These are phyloP conservation scores for Adansonia grandidieri DNA, from an alignment of 441 rosid species.

Conservation along the genomic window DNA sequence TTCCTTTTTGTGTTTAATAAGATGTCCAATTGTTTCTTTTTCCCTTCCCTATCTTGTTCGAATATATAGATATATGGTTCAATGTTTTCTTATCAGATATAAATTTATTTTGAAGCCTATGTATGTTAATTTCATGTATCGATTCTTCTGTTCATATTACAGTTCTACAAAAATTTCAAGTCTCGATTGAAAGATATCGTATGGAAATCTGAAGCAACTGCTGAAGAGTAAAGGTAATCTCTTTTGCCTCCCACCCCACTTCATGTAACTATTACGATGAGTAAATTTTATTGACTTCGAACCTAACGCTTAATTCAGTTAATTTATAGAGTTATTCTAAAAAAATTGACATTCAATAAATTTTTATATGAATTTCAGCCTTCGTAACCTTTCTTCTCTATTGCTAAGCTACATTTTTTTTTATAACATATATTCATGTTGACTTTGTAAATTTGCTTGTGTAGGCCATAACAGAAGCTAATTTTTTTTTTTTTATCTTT, in stretches of 20 bases:
- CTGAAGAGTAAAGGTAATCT: conserved; percentile 47
- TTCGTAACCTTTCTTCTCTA: too few relatives aligned
- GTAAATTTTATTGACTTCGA: neutral
- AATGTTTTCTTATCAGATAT: neutral
- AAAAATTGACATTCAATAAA: too few relatives aligned
- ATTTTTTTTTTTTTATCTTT: too few relatives aligned
- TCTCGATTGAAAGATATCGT: conserved; percentile 80
- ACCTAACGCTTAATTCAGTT: neutral
- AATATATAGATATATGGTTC: neutral
- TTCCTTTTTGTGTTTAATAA: neutral
- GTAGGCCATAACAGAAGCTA: conserved; percentile 18
- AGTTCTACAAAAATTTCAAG: conserved; percentile 82
- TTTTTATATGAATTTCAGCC: too few relatives aligned
- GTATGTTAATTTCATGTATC: conserved; percentile 2
- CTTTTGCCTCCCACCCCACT: neutral
- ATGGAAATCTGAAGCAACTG: conserved; percentile 68
- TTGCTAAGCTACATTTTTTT: too few relatives aligned
- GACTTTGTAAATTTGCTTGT: neutral
- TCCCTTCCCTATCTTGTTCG: neutral
- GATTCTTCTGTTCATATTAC: conserved; percentile 31
- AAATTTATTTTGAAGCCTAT: neutral
- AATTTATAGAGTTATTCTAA: too few relatives aligned
- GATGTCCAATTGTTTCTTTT: neutral
- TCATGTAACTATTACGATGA: neutral
- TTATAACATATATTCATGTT: too few relatives aligned